Percentiles rank a stretch among this genome's conserved stretches.
Conservation (phyloP, 176 grass and related monocot species). For the Otatea glauca region DNA sequence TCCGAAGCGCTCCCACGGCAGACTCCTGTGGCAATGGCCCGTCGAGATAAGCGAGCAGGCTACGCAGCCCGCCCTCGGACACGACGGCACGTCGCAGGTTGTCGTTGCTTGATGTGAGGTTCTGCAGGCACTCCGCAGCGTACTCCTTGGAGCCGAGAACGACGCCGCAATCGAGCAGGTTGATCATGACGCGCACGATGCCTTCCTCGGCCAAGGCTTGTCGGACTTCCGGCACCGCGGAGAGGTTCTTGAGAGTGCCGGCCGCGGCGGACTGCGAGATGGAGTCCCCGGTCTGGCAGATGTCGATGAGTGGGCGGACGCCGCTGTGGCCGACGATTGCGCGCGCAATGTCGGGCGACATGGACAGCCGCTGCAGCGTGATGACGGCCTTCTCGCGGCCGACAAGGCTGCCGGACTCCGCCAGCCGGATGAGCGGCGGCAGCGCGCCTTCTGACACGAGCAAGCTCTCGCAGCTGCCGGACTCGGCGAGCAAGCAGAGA, state of each 20-base stretch:
- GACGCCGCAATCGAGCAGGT: constrained; percentile 66
- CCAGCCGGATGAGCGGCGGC: constrained; percentile 73
- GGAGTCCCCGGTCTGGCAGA: constrained; percentile 86
- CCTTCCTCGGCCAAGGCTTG: constrained; percentile 86
- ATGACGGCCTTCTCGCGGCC: constrained; percentile 92
- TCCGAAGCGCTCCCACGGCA: constrained; percentile 74
- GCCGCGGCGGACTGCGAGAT: constrained; percentile 76
- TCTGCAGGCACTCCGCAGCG: constrained; percentile 85
- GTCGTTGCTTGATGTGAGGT: constrained; percentile 80
- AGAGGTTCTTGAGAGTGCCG: constrained; percentile 84
- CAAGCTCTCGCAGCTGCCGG: constrained; percentile 69
- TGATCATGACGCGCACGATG: constrained; percentile 84
- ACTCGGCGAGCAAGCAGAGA: constrained; percentile 76
- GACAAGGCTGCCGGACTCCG: constrained; percentile 79
- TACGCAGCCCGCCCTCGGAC: constrained; percentile 79
- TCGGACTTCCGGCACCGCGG: constrained; percentile 70
- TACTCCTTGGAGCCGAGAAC: constrained; percentile 93
- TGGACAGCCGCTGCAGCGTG: constrained; percentile 81
- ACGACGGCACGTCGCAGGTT: constrained; percentile 69
- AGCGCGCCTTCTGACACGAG: constrained; percentile 83
- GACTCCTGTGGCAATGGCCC: constrained; percentile 76
- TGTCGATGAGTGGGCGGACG: constrained; percentile 78
- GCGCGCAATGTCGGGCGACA: constrained; percentile 71
- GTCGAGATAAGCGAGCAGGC: constrained; percentile 80
- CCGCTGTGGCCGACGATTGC: constrained; percentile 79